Evolutionary conservation across 2,329 filamentous ascomycete genomes (phyloP).

Genomic region (Chaetothyriales sp.): DNA sequence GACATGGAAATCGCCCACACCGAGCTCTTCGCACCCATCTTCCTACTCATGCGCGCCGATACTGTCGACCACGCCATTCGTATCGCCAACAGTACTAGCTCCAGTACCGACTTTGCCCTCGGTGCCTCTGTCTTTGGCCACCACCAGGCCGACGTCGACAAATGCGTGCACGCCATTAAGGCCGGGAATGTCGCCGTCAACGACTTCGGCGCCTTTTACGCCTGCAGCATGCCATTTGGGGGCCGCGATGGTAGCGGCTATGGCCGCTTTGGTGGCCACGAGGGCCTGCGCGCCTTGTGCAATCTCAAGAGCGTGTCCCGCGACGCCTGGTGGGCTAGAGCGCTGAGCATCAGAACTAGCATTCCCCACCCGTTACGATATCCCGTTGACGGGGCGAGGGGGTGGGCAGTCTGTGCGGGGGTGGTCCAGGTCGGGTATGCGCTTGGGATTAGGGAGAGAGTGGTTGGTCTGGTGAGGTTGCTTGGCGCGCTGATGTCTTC

Average conservation of each 20-base stretch:
- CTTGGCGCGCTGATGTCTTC: too few species aligned
- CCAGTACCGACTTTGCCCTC: slow-evolving; percentile 66
- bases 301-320: slow-evolving; percentile 78
- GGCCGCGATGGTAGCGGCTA: slow-evolving; percentile 72
- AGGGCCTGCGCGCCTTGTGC: slow-evolving; percentile 71
- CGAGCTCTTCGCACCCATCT: slow-evolving; percentile 87
- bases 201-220: slow-evolving; percentile 88
- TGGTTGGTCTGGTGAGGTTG: slow-evolving; percentile 1
- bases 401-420: slow-evolving; percentile 14
- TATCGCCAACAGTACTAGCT: slow-evolving; percentile 78
- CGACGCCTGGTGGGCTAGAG: slow-evolving; percentile 46
- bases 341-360: slow-evolving; percentile 53
- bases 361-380: slow-evolving; percentile 75
- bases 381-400: slow-evolving; percentile 53
- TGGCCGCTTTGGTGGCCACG: slow-evolving; percentile 80
- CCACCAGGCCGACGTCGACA: slow-evolving; percentile 47
- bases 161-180: slow-evolving; percentile 54
- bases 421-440: slow-evolving; percentile 15
- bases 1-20: slow-evolving; percentile 77
- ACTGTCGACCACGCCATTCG: slow-evolving; percentile 54
- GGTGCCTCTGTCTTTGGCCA: slow-evolving; percentile 78
- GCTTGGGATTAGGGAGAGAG: slow-evolving; percentile 5
- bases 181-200: slow-evolving; percentile 91
- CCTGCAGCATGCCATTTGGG: slow-evolving; percentile 87
- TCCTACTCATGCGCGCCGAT: slow-evolving; percentile 64